Evolutionary conservation across 139 green algal genomes (phyloP).

Genomic region (Zygnema circumcarinatum): DNA sequence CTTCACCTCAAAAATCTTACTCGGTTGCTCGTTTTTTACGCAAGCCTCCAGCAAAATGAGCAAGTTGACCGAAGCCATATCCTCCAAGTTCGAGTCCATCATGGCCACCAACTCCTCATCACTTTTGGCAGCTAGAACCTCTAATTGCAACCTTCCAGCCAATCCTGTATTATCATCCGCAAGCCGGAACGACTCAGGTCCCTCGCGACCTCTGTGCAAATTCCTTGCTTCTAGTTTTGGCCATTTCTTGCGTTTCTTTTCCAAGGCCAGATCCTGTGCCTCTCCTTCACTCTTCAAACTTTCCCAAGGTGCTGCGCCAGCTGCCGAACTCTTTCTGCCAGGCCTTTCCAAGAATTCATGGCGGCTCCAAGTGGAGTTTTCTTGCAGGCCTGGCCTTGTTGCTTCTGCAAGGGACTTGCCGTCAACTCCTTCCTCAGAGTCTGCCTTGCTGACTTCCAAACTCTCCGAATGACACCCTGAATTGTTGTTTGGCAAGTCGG

Average conservation of each 20-base stretch:
- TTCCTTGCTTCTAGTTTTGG: background rate
- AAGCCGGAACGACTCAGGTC: background rate
- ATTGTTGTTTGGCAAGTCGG: background rate
- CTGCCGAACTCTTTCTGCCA: background rate
- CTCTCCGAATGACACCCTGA: background rate
- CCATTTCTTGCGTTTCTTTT: background rate
- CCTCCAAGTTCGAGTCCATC: background rate
- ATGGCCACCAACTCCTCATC: background rate
- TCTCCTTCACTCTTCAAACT: background rate
- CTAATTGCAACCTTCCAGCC: background rate
- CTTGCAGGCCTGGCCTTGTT: background rate
- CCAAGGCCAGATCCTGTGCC: background rate
- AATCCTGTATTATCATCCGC: background rate
- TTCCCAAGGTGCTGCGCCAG: background rate
- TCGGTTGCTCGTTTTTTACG: background rate
- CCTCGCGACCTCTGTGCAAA: background rate
- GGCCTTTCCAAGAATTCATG: background rate
- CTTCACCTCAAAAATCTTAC: background rate
- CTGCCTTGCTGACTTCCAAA: background rate
- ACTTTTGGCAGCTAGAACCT: background rate
- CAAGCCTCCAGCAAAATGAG: background rate
- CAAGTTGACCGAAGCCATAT: background rate
- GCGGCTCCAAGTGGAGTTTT: background rate
- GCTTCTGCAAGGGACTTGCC: background rate
- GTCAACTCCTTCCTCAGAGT: background rate